A percentile compares a stretch with the other conserved stretches of the same genome.
Evolutionary conservation across 345 rosid genomes (phyloP).

Genomic region (Eucalyptus microcorys): DNA sequence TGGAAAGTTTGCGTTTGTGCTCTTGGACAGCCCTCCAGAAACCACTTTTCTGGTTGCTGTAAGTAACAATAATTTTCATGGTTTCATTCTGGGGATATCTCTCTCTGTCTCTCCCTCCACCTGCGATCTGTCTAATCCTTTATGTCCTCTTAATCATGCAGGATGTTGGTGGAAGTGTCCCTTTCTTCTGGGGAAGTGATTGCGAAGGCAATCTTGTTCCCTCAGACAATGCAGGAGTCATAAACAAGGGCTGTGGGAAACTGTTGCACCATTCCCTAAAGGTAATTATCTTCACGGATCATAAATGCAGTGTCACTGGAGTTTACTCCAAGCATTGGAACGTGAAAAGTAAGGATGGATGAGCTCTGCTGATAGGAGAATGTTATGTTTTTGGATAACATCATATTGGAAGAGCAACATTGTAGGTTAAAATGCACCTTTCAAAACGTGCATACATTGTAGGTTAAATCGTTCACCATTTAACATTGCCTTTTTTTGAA

Average conservation of each 20-base stretch:
- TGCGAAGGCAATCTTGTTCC: too few relatives aligned
- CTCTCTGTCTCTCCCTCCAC: not conserved
- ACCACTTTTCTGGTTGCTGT: conserved; percentile 24
- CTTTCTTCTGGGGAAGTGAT: conserved; percentile 45
- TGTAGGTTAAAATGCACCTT: not conserved
- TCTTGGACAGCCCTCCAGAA: conserved; percentile 23
- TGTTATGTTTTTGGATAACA: not conserved
- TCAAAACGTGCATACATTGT: too few relatives aligned
- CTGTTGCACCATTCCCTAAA: conserved; percentile 91
- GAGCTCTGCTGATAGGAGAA: not conserved
- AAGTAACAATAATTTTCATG: conserved; percentile 4
- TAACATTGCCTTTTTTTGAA: not conserved
- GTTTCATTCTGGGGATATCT: not conserved
- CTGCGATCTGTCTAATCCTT: not conserved
- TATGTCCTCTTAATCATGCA: conserved; percentile 3
- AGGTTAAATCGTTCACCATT: not conserved
- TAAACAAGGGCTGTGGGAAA: conserved; percentile 77
- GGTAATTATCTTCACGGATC: conserved; percentile 20
- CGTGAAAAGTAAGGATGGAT: too few relatives aligned
- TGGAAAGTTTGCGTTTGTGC: conserved; percentile 62
- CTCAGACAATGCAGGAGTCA: rapidly evolving
- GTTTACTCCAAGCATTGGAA: not conserved
- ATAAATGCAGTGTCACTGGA: not conserved
- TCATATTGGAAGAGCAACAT: not conserved
- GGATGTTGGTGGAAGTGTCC: conserved; percentile 80